Evolutionary conservation across 139 green algal genomes (phyloP), one percentile per base, ranked within the genome.

Genomic region (Coelastrella sp.): DNA sequence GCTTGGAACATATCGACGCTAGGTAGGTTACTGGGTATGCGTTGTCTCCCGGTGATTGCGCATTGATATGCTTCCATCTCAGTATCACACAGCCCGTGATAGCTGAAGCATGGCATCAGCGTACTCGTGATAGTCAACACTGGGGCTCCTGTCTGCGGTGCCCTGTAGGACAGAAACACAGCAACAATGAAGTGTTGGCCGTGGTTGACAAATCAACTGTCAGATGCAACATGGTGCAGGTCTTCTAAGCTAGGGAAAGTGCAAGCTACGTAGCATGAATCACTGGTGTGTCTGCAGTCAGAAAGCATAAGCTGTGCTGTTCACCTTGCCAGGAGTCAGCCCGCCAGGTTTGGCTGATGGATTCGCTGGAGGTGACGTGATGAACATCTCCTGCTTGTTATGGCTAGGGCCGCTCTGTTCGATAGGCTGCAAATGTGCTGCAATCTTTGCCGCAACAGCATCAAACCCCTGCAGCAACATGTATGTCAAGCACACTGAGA

Each of bases 51-150:
- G 32, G 32, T 47, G 32, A 1, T 2, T 47, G 32, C 32, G 32
- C 32, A 47, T 47, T 47, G 32, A 47, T 47, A 47, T 47, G 32
- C 32, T 47, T 47, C 32, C 32, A 47, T 47, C 32, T 47, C 32
- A 47, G 1, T 47, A 76, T 76, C 6, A 76, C 68, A 76, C 16
- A 32, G 68, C 17, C 22, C 68, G n/a, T 4, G 68, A 87, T 65
- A 87, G 65, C 22, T 68, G 60, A 64, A 87, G 32, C 82, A 87
- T 87, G 23, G 54, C 58, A 68, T 87, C 82, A 17, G 65, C 82
- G 16, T 47, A 68, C 32, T 68, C 82, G 61, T 61, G 74, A 65
- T 54, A 65, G 6, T 87, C 82, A 65, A 87, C 64, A 54, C 82
- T 87, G 14, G 82, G 82, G 54, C 82, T 87, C 5, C 82, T 5